Conservation (phyloP, 1,284 basidiomycete genomes). For the Coniophora puteana region DNA sequence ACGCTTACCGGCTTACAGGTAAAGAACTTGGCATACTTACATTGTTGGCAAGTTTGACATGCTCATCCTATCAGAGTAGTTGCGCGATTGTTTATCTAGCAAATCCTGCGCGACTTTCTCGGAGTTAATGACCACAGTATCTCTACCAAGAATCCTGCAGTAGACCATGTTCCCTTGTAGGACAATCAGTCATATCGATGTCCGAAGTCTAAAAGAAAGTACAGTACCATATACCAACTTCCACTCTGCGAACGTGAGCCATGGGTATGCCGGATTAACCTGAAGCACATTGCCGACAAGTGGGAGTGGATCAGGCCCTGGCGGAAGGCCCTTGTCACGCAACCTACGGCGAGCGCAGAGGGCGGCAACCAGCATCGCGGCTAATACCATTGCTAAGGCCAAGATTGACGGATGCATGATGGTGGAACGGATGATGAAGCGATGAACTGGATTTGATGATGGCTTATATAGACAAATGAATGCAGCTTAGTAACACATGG, state of each 20-base stretch:
- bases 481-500: too few relatives aligned
- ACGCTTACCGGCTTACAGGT: too few relatives aligned
- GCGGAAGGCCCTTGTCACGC: too few relatives aligned
- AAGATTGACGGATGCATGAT: too few relatives aligned
- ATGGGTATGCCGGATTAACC: background rate
- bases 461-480: too few relatives aligned
- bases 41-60: too few relatives aligned
- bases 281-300: background rate
- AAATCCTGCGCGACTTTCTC: slow-evolving; percentile 1
- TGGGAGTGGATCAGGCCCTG: background rate
- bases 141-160: slow-evolving; percentile 6
- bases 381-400: too few relatives aligned
- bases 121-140: slow-evolving; percentile 3
- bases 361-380: too few relatives aligned
- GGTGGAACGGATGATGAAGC: too few relatives aligned
- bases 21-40: too few relatives aligned
- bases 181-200: background rate
- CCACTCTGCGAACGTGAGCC: slow-evolving; percentile 1
- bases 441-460: too few relatives aligned
- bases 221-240: background rate
- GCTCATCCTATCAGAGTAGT: background rate
- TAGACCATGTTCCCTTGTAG: background rate
- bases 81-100: background rate
- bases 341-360: too few relatives aligned
- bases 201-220: background rate